These are phyloP conservation scores for Aspergillus sp. DNA, from an alignment of 2,329 filamentous ascomycete genomes.

Conservation along the genomic window DNA sequence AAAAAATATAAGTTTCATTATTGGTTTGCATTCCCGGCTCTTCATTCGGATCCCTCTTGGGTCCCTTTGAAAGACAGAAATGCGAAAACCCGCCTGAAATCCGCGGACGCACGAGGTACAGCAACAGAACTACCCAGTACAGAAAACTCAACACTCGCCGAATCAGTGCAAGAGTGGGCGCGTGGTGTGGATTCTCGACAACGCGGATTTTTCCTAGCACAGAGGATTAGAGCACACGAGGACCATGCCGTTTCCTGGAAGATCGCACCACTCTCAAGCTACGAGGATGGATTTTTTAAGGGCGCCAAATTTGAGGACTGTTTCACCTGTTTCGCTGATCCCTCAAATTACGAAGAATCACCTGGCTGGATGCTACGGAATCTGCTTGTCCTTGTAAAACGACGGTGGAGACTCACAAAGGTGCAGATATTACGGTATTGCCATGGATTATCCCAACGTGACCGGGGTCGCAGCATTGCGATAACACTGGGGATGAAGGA, in stretches of 20 bases:
- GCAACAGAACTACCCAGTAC: conserved; percentile 54
- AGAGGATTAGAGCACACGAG: conserved; percentile 49
- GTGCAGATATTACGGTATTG: conserved; percentile 88
- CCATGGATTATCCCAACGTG: conserved; percentile 73
- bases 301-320: conserved; percentile 68
- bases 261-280: conserved; percentile 71
- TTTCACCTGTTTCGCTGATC: conserved; percentile 85
- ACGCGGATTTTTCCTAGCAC: conserved; percentile 94
- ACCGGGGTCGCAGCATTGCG: conserved; percentile 79
- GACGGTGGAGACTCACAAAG: conserved; percentile 73
- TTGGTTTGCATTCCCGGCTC: conserved; percentile 92
- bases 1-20: conserved; percentile 99
- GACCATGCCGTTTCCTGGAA: conserved; percentile 57
- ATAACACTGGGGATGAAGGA: conserved; percentile 57
- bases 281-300: conserved; percentile 85
- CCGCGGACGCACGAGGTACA: conserved; percentile 1
- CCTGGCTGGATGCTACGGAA: conserved; percentile 95
- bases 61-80: conserved; percentile 49
- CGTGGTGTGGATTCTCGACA: conserved; percentile 79
- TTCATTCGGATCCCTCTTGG: conserved; percentile 88
- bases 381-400: conserved; percentile 77
- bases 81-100: conserved; percentile 19
- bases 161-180: conserved; percentile 82
- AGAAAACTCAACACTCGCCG: conserved; percentile 78
- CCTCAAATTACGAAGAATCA: conserved; percentile 82